Evolutionary conservation across 2,329 filamentous ascomycete genomes (phyloP), one percentile per base, ranked within the genome.

Genomic region (Pseudogymnoascus sp.): DNA sequence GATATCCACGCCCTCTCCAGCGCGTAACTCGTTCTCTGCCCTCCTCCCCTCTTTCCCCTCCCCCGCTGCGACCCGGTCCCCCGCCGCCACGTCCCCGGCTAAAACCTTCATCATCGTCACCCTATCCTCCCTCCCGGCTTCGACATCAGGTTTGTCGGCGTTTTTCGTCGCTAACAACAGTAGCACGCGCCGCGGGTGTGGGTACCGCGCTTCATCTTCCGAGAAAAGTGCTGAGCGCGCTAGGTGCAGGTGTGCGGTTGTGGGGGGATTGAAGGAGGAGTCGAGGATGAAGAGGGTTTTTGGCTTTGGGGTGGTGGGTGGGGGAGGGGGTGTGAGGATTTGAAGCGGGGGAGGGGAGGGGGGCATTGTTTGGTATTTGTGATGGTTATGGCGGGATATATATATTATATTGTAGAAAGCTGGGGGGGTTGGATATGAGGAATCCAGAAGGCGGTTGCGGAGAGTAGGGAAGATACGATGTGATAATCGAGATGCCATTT

Each of bases 31-130:
- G 9, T n/a, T 3, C n/a, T n/a, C n/a, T 26, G 57, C 10, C 61
- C 31, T 1, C 4, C 10, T 9, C n/a, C 21, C 26, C 74, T 50
- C n/a, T 67, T n/a, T 11, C 36, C 42, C 42, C 44, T 10, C 38
- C 38, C 35, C 9, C 5, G 42, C 26, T 26, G 28, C 28, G 35
- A 62, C 42, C 17, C n/a, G n/a, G 60, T 59, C 23, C 31, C 79
- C 73, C 31, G 85, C 73, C 31, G 85, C 68, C 1, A 84, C 67
- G 66, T 88, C 87, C 60, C 77, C 73, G 2, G 86, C 87, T 68
- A 93, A 87, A 0, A 83, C 75, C 21, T 83, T 81, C 87, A 93
- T 92, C 80, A 93, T 85, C 5, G 81, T 80, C 31, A 93, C 76
- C 4, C 90, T 78, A 62, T 89, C 79, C 44, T 83, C 82, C 68